Evolutionary conservation across 108 stramenopile genomes (phyloP), one percentile per base, ranked within the genome.

Genomic region (Chaetoceros muelleri): DNA sequence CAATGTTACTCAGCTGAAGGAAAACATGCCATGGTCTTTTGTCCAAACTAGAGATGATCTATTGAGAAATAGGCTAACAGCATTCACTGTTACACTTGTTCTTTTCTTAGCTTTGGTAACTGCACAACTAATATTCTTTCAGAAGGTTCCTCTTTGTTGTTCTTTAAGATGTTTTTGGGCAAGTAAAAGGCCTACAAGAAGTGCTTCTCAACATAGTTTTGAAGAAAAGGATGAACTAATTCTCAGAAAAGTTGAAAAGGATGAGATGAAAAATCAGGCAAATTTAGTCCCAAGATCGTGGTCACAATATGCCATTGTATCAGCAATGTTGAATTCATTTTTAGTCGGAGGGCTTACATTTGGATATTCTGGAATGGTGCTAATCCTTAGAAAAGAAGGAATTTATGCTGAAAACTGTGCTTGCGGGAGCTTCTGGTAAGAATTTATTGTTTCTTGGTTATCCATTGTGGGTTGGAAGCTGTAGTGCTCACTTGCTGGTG

Each of bases 271-370:
- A n/a, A n/a, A n/a, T n/a, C n/a, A n/a, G n/a, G n/a, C n/a, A n/a
- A n/a, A n/a, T n/a, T n/a, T n/a, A n/a, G n/a, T n/a, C n/a, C n/a
- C n/a, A n/a, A n/a, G n/a, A n/a, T n/a, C n/a, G n/a, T n/a, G n/a
- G n/a, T n/a, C n/a, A n/a, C n/a, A n/a, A n/a, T 60, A 60, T 58
- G 47, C 48, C 0, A 3, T 60, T 17, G 48, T 20, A n/a, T 46
- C 58, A 21, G 48, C 47, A 0, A 49, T 49, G 46, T 29, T 48
- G 47, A 60, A 60, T 49, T 60, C 58, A 20, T 60, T 60, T 20
- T 3, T 60, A 0, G 58, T 60, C 28, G 58, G 58, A n/a, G 58
- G 58, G 2, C 20, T 60, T 25, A 60, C 58, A 3, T 60, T 60
- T 30, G 58, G 58, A 1, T 60, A 29, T 20, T 29, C 58, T 24